Conservation (phyloP, 73 alveolate genomes). For the Durusdinium trenchii region DNA sequence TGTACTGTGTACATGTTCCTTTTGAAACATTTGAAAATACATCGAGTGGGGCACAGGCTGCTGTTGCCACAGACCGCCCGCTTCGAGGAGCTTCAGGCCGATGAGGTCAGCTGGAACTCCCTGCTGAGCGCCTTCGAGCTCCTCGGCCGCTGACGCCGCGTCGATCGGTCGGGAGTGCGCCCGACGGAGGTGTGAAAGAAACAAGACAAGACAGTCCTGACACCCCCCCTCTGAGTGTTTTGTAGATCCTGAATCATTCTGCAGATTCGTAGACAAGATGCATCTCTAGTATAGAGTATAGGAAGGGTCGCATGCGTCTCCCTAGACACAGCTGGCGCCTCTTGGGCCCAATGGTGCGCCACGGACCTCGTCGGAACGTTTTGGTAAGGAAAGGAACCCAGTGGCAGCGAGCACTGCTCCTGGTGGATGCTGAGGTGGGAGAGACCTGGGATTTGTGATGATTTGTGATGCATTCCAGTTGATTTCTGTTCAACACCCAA, state of each 20-base stretch:
- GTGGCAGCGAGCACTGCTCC: slow-evolving; percentile 12
- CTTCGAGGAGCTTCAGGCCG: slow-evolving; percentile 7
- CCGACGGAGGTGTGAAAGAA: not conserved
- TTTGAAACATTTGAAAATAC: not conserved
- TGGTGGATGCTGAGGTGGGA: not conserved
- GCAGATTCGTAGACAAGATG: too few relatives aligned
- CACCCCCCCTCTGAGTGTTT: not conserved
- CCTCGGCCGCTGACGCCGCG: not conserved
- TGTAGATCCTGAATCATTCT: not conserved
- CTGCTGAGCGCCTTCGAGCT: slow-evolving; percentile 25
- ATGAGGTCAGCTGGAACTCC: slow-evolving; percentile 27
- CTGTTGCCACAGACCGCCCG: not conserved
- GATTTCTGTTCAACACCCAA: not conserved
- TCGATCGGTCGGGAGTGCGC: not conserved
- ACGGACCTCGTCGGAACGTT: not conserved
- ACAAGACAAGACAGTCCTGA: not conserved
- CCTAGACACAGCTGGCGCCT: not conserved
- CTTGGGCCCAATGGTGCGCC: not conserved
- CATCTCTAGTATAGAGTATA: too few relatives aligned
- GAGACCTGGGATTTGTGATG: not conserved
- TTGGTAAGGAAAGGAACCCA: slow-evolving; percentile 32
- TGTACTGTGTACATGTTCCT: not conserved
- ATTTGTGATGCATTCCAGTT: not conserved
- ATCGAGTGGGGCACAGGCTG: not conserved
- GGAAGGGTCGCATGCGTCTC: too few relatives aligned